Evolutionary conservation across 1,284 basidiomycete species (phyloP), one percentile per base, ranked within the genome.

Genomic region (Ceratorhiza oryzae-sativae): DNA sequence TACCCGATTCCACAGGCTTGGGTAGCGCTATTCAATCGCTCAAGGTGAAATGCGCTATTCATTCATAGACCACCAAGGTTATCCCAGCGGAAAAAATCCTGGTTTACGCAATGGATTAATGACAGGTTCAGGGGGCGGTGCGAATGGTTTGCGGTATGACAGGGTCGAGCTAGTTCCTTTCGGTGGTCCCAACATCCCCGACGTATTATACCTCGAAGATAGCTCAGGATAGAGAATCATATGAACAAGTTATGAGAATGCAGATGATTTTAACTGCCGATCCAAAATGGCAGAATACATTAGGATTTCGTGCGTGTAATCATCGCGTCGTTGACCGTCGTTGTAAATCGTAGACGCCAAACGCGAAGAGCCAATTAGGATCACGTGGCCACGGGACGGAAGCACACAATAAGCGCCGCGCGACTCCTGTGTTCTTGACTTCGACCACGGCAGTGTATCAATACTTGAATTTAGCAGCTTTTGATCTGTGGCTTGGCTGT

Each of bases 341-440:
- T 65, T 15, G 63, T 34, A 53, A n/a, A 70, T 70, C 67, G 32
- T 46, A 45, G 51, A 12, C 55, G 39, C 27, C 49, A 59, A 51
- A 56, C 34, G 34, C 30, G 41, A 13, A 13, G 42, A 30, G 5
- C 25, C 48, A 56, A 70, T 70, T 48, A 70, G 25, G 67, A n/a
- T 56, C 67, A 70, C 67, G 67, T 70, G 67, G 53, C 39, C 18
- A 30, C 41, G 67, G 53, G 51, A 45, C 67, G 67, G 67, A 70
- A 70, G 55, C 53, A 56, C 67, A 70, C 65, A 56, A 70, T 55
- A 70, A 70, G 67, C 67, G 67, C 67, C 63, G 63, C 51, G 67
- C 55, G 67, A 70, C 53, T 70, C 53, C 67, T 58, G 67, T 58
- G 53, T 56, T 56, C 67, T 58, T 70, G 53, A 70, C 67, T 70